These are phyloP conservation scores for Trichomonas vaginalis DNA, from an alignment of 208 protist genomes.

Conservation along the genomic window DNA sequence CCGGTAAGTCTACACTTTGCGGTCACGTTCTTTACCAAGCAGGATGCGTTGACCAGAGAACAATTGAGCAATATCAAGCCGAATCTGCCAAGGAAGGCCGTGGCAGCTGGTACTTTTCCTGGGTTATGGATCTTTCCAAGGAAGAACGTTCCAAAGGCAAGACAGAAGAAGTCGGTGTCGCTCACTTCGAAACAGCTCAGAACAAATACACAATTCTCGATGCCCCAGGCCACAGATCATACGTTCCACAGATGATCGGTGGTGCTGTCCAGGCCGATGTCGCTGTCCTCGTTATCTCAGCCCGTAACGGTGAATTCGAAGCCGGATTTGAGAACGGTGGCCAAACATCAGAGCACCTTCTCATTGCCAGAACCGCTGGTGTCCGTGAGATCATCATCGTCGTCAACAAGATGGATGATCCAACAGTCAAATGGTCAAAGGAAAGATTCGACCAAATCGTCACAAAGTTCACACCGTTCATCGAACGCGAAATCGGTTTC, in stretches of 20 bases:
- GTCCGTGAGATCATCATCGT: slow-evolving; percentile 76
- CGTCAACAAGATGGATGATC: slow-evolving; percentile 99
- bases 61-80: slow-evolving; percentile 87
- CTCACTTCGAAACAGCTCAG: slow-evolving; percentile 77
- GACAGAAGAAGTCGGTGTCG: slow-evolving; percentile 80
- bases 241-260: slow-evolving; percentile 95
- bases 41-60: slow-evolving; percentile 67
- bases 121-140: slow-evolving; percentile 90
- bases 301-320: slow-evolving; percentile 75
- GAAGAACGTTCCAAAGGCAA: slow-evolving; percentile 92
- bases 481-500: slow-evolving; percentile 71
- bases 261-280: slow-evolving; percentile 90
- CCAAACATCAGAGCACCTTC: slow-evolving; percentile 94
- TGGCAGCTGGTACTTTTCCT: slow-evolving; percentile 82
- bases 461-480: slow-evolving; percentile 72
- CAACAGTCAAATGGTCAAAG: slow-evolving; percentile 53
- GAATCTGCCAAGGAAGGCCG: slow-evolving; percentile 83
- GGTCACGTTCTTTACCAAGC: slow-evolving; percentile 68
- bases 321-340: slow-evolving; percentile 92
- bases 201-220: slow-evolving; percentile 90
- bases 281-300: slow-evolving; percentile 90
- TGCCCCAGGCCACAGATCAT: slow-evolving; percentile 93
- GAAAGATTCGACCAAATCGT: slow-evolving; percentile 73
- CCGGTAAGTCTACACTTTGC: slow-evolving; percentile 91
- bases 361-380: slow-evolving; percentile 89